Evolutionary conservation across 805 yeast species (phyloP).

Genomic region (Cyberlindnera amylophila): DNA sequence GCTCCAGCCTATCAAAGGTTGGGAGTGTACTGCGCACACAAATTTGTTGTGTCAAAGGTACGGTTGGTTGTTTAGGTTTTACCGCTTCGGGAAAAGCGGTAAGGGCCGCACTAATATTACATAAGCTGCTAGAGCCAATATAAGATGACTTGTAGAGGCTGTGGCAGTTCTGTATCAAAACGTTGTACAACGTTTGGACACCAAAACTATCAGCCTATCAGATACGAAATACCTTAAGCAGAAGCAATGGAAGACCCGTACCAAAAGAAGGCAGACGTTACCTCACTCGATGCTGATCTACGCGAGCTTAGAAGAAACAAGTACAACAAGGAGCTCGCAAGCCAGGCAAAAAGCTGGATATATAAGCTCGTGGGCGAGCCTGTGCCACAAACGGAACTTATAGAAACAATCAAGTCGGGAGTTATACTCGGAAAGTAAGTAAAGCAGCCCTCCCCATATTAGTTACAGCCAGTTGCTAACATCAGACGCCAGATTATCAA

Average conservation of each 20-base stretch:
- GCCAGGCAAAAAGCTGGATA: slow-evolving; percentile 55
- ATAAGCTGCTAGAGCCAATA: not conserved
- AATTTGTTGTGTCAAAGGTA: not conserved
- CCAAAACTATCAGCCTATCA: not conserved
- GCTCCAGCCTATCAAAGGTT: not conserved
- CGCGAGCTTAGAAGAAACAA: slow-evolving; percentile 46
- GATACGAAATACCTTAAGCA: not conserved
- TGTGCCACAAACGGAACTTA: slow-evolving; percentile 40
- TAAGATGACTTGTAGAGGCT: too few species aligned
- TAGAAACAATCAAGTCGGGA: slow-evolving; percentile 62
- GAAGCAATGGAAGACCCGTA: slow-evolving; percentile 21
- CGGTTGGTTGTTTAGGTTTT: slow-evolving; percentile 2
- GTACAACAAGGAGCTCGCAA: slow-evolving; percentile 38
- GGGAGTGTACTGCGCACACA: not conserved
- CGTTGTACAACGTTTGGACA: too few species aligned
- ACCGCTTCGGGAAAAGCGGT: slow-evolving; percentile 1
- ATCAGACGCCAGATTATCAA: slow-evolving; percentile 29
- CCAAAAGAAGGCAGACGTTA: slow-evolving; percentile 36
- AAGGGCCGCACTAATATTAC: not conserved
- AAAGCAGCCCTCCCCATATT: not conserved
- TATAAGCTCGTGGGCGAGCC: slow-evolving; percentile 33
- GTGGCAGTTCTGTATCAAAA: too few species aligned
- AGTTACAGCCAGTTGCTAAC: not conserved
- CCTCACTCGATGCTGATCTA: slow-evolving; percentile 65
- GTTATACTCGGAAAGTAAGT: slow-evolving; percentile 40